Evolutionary conservation across 768 basidiomycete genomes (phyloP), one percentile per base, ranked within the genome.

Genomic region (Podaxis pistillaris): DNA sequence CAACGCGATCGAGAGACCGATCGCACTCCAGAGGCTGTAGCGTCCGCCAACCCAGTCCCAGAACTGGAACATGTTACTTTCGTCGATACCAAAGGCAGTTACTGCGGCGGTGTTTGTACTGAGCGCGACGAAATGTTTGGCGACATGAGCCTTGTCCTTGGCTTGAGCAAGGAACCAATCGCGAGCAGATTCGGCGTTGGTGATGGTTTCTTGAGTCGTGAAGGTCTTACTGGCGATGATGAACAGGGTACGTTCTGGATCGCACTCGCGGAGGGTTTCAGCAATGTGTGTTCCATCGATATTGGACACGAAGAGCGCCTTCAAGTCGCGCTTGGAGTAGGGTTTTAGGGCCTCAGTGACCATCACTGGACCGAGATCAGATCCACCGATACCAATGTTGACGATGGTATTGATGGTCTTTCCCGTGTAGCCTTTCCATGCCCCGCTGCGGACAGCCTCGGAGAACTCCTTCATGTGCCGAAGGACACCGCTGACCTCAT

Each of bases 41-140:
- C 96, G 87, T 28, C 97, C 97, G 65, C 97, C 97, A 66, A 99
- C 97, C 97, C 97, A 99, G 77, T 98, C 97, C 96, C 96, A 99
- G 86, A 99, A 98, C 73, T 91, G 88, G 86, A 99, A 99, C 96
- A 99, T 99, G 80, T 98, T 98, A 68, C 83, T 83, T 64, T 87
- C 75, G 51, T 89, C 81, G 71, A 99, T 99, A 46, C 97, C 97
- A 71, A 99, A 99, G 2, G 83, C 86, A 17, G 93, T 91, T 60
- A 98, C 97, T 11, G 92, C 94, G 72, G 88, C 85, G 56, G 94
- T 94, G 76, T 99, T 99, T 62, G 97, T 99, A 70, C 93, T 95
- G 62, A 99, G 87, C 2, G 97, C 97, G 44, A 98, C 96, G 73
- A 99, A 99, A 81, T 99, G 97, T 79, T 98, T 98, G 64, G 96